Base-by-base conservation (phyloP, 2,329 filamentous ascomycete genomes). In the Hirsutella thompsonii region DNA sequence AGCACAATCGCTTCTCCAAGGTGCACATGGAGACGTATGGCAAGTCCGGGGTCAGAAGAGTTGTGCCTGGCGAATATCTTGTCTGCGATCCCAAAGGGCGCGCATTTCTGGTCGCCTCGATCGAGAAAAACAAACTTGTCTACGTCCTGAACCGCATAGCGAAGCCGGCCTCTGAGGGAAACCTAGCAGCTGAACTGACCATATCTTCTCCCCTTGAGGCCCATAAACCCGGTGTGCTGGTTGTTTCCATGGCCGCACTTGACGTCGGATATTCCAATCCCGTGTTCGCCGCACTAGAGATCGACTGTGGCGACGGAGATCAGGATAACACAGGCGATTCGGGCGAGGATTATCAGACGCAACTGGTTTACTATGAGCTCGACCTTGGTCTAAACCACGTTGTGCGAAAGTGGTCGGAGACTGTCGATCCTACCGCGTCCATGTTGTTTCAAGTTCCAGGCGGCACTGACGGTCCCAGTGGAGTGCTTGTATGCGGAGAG, bases 101-200 rank as follows among this genome's bases (percentile, higher is more conserved):
- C 66, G 93, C 93, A 42, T 94, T 90, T 57, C 73, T 99, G 57
- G 85, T 96, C 46, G 88, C 92, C 9, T 90, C 89, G 5, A 74
- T 90, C 42, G 93, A 99, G 67, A 98, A 98, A 74, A 98, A 96
- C 68, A 98, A 98, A 68, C 82, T 99, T 42, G 92, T 98, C 51
- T 99, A 98, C 64, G 90, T 98, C 54, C 72, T 98, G 51, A 96
- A 96, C 62, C 82, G 93, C 49, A 94, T 94, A 64, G 77, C 88
- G 3, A 87, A 96, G 4, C 26, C 36, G 11, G 8, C 29, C 18
- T 26, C 37, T 5, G 43, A 42, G 18, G 30, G 20, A 28, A 44
- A 44, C 21, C 13, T 44, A 34, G 43, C 43, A 10, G 43, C 40
- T 9, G 86, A 94, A 60, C 77, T 98, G 53, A 93, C 89, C 33